Base-by-base conservation (phyloP, 2,329 filamentous ascomycete genomes). In the Fusarium stilboides region DNA sequence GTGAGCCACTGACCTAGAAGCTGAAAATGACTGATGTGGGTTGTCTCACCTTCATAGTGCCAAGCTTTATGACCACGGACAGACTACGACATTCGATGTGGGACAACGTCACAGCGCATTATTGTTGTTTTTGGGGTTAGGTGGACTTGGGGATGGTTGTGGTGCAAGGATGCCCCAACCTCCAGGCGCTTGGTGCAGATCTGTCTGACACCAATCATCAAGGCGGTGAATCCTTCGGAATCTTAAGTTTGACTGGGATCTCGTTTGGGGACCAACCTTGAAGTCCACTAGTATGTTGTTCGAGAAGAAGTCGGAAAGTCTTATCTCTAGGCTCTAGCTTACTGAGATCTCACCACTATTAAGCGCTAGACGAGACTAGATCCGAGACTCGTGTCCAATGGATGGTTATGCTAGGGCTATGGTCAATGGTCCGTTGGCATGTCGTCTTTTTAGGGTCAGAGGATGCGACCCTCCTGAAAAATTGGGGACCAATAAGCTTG, bases 51-150 rank as follows among this genome's bases (percentile, higher is more conserved):
- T 17, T 50, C 3, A 20, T n/a, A 12, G 42, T 20, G 28, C 31
- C 26, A 43, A 26, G 24, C 37, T 8, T 26, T 6, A 19, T 15
- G 39, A 31, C 22, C 36, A 37, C 50, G 37, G 50, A 39, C 31
- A 45, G 24, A 62, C 44, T 22, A 42, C 10, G n/a, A 31, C 22
- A 5, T 17, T 17, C 13, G 31, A 19, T 58, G 60, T 65, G 62
- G 62, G 14, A 65, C 62, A 64, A 37, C 28, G 62, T 65, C 40
- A 59, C 62, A 47, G 13, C 20, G 45, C 52, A 64, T 65, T 58
- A 10, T 64, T 43, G 52, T 31, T 15, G 14, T 36, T 36, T 36
- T 17, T 36, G 34, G 34, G 34, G 20, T 43, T 43, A 20, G 40
- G 20, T 13, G 13, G 61, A 33, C 33, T 36, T 47, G 42, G 50